Evolutionary conservation across 352 stramenopile species (phyloP).

Genomic region (Elongisporangium senticosum): DNA sequence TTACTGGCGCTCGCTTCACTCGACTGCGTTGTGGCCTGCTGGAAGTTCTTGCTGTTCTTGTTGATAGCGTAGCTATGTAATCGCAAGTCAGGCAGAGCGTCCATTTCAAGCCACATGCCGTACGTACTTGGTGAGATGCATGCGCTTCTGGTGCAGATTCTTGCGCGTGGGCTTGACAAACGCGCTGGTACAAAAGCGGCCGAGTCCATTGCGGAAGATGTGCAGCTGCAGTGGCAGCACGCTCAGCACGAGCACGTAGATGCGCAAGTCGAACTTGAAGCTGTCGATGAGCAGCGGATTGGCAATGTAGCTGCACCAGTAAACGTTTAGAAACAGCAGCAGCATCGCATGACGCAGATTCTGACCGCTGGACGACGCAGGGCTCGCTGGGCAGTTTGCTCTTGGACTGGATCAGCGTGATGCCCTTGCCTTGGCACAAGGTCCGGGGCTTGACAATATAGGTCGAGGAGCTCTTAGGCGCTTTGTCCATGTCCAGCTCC

Average conservation of each 20-base stretch:
- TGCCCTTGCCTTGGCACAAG: conserved; percentile 38
- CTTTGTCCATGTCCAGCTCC: conserved; percentile 23
- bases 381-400: conserved; percentile 25
- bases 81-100: neutral
- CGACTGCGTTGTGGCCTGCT: conserved; percentile 8
- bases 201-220: conserved; percentile 83
- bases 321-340: neutral
- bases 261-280: conserved; percentile 92
- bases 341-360: too few relatives aligned
- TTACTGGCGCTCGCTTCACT: conserved; percentile 29
- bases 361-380: conserved; percentile 39
- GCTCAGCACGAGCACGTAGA: conserved; percentile 72
- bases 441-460: conserved; percentile 41
- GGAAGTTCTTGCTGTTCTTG: conserved; percentile 34
- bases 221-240: conserved; percentile 74
- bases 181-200: conserved; percentile 65
- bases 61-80: conserved; percentile 39
- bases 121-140: conserved; percentile 42
- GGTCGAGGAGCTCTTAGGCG: conserved; percentile 26
- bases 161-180: conserved; percentile 29
- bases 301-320: conserved; percentile 76
- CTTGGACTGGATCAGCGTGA: conserved; percentile 32
- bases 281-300: conserved; percentile 90
- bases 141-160: conserved; percentile 35
- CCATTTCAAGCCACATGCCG: neutral